Evolutionary conservation across 108 stramenopile genomes (phyloP).

Genomic region (Conticribra guillardii): DNA sequence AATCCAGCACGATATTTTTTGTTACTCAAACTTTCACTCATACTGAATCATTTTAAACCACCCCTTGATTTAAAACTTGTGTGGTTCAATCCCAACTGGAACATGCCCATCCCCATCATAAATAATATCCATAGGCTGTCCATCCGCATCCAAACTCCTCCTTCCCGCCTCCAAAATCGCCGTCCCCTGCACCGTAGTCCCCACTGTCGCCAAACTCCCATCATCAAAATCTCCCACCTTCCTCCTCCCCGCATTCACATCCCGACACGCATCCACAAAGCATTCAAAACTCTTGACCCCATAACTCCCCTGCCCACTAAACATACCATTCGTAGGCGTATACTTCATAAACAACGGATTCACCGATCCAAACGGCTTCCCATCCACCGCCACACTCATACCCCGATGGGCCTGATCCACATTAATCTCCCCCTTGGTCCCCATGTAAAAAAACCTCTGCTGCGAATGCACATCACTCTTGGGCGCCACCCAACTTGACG

Average conservation of each 20-base stretch:
- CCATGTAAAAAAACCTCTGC: slow-evolving; percentile 99
- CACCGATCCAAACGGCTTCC: slow-evolving; percentile 85
- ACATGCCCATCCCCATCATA: slow-evolving; percentile 69
- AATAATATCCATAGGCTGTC: slow-evolving; percentile 88
- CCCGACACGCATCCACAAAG: slow-evolving; percentile 72
- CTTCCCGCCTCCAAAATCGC: slow-evolving; percentile 98
- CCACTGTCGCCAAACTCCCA: slow-evolving; percentile 91
- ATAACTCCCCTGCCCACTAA: slow-evolving; percentile 96
- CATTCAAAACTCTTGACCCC: slow-evolving; percentile 95
- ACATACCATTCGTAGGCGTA: slow-evolving; percentile 94
- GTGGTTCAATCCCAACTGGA: slow-evolving; percentile 69
- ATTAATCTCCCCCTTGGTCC: slow-evolving; percentile 93
- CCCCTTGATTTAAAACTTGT: slow-evolving; percentile 63
- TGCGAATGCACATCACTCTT: slow-evolving; percentile 97
- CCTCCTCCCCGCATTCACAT: slow-evolving; percentile 63
- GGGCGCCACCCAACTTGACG: slow-evolving; percentile 97
- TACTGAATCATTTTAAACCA: too few species aligned
- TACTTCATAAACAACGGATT: slow-evolving; percentile 99
- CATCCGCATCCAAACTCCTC: slow-evolving; percentile 85
- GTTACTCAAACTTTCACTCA: too few species aligned
- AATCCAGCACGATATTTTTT: too few species aligned
- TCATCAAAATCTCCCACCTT: slow-evolving; percentile 84
- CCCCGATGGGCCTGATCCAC: slow-evolving; percentile 99
- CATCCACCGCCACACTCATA: slow-evolving; percentile 92
- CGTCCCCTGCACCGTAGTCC: slow-evolving; percentile 95